Evolutionary conservation across 1,284 basidiomycete genomes (phyloP), one percentile per base, ranked within the genome.

Genomic region (Ustilago loliicola): DNA sequence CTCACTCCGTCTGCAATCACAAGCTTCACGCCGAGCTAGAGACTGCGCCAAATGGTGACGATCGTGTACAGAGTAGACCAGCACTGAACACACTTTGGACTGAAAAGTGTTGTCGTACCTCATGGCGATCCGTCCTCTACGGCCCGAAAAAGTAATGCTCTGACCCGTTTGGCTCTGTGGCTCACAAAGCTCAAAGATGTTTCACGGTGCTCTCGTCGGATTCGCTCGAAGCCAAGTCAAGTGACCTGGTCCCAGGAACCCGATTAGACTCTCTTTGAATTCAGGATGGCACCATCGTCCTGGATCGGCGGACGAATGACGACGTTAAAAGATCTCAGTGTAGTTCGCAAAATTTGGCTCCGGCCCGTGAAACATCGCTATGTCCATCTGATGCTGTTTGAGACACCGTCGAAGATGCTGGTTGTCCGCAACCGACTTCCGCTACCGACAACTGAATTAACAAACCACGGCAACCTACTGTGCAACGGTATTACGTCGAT

Each of bases 121-220:
- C n/a, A n/a, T n/a, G 5, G n/a, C 42, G 42, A 45, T n/a, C 42
- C 19, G 19, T 21, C 11, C 21, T 45, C 11, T 21, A 21, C 42
- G 42, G 42, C n/a, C n/a, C 42, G n/a, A 45, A 45, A 40, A 6
- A n/a, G 21, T 6, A 17, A 38, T 38, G 19, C 42, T 36, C 42
- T 45, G n/a, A 6, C 10, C 48, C 5, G 25, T 51, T 29, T 25
- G 25, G 48, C 48, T 29, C 25, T 51, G 29, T 17, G n/a, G 9
- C 11, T 45, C 21, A 8, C 42, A 21, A 21, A 6, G 42, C 7
- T 21, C 42, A 21, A 45, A 45, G 21, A 45, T 21, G 42, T 23
- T n/a, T 45, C 21, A 45, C 42, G 42, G 42, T 9, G 42, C 42
- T 21, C 42, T 21, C 48, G 48, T 51, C 48, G 48, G 48, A 21